Base-by-base conservation (phyloP, 495 filamentous ascomycete species). In the Hypoxylon perforatum region DNA sequence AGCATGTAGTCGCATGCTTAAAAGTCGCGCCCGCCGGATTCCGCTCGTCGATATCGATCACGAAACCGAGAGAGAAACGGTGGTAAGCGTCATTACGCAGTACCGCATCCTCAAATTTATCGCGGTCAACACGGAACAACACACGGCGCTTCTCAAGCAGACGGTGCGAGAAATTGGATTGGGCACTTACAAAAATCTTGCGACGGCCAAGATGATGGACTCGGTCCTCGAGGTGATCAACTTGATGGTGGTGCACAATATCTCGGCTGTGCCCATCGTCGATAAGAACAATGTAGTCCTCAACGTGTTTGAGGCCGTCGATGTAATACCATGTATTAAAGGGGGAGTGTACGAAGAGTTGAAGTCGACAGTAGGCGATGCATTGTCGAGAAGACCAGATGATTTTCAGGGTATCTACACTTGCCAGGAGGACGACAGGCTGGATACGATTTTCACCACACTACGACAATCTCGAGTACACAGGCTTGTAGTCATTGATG, bases 41-140 rank as follows among this genome's bases (percentile, higher is more conserved):
- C 95, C 95, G 2, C 82, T 99, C 12, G 91, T 99, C 33, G 96
- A 97, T 71, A 84, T 91, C 48, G 95, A 99, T 75, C 94, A 96
- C 74, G 96, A 99, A 78, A 98, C 95, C 7, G 87, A 91, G 52
- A 86, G 94, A 47, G 86, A 94, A 63, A 95, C 94, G 82, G 94
- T 99, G 1, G 92, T 98, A 54, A 96, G 92, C 67, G 94, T 99
- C 30, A 87, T 99, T 38, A 99, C 95, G 11, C 95, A 99, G 76
- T 99, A 98, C 75, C 89, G 95, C 48, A 98, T 99, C 65, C 85
- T 99, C 56, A 98, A 98, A 74, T 99, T 99, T 70, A 93, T 99
- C 35, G 93, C 96, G 10, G 95, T 99, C 80, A 84, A 84, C 70
- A 99, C 98, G 74, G 94, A 98, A 33, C 86, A 86, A 48, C 89